Percentiles rank a stretch among this genome's conserved stretches.
Conservation (phyloP, 352 stramenopile genomes). For the Globisporangium mamillatum region DNA sequence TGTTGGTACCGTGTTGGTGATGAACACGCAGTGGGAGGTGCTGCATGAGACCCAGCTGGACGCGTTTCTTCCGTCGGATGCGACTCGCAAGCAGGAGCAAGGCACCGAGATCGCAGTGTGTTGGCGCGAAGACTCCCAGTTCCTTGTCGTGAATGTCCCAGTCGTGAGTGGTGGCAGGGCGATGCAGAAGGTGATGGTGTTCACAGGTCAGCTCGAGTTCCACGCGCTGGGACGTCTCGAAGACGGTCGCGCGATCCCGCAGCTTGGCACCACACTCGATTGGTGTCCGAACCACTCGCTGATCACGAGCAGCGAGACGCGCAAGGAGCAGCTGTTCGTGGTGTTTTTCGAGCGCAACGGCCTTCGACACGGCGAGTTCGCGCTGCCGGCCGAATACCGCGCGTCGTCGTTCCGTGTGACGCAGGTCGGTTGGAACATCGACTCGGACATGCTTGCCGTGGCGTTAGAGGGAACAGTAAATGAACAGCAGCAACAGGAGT, state of each 20-base stretch:
- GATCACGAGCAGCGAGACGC: slow-evolving; percentile 57
- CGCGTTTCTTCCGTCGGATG: slow-evolving; percentile 25
- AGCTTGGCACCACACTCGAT: slow-evolving; percentile 41
- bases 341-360: slow-evolving; percentile 87
- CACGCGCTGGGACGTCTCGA: slow-evolving; percentile 69
- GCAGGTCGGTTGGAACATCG: slow-evolving; percentile 55
- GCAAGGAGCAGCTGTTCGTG: slow-evolving; percentile 53
- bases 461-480: slow-evolving; percentile 21
- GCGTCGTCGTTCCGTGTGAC: slow-evolving; percentile 28
- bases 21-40: slow-evolving; percentile 80
- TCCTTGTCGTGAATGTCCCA: slow-evolving; percentile 59
- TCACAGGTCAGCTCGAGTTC: slow-evolving; percentile 52
- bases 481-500: background rate
- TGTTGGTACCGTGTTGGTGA: slow-evolving; percentile 55
- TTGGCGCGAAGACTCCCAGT: slow-evolving; percentile 76
- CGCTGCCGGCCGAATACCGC: slow-evolving; percentile 37
- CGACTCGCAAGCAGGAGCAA: slow-evolving; percentile 7
- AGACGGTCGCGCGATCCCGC: slow-evolving; percentile 53
- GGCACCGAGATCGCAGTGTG: slow-evolving; percentile 28
- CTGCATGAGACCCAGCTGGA: slow-evolving; percentile 61
- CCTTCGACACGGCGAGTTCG: slow-evolving; percentile 75
- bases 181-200: slow-evolving; percentile 50
- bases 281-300: slow-evolving; percentile 79
- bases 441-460: slow-evolving; percentile 71
- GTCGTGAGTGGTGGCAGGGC: slow-evolving; percentile 9